These are phyloP conservation scores for Pilatotrama ljubarskyi DNA, from an alignment of 768 basidiomycete genomes.

Conservation along the genomic window DNA sequence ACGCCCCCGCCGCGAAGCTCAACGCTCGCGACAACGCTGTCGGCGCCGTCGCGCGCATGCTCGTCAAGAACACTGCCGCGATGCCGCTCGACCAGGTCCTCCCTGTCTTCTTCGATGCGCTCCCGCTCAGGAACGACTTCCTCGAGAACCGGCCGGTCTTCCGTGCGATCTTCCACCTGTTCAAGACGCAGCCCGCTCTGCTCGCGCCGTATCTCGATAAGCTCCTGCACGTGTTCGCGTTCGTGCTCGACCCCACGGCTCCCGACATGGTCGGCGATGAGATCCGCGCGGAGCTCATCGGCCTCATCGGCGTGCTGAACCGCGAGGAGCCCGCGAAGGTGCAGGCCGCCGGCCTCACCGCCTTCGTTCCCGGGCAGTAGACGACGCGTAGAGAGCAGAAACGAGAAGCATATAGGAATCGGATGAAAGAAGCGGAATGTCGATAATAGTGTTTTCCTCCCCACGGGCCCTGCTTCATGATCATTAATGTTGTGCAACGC, in stretches of 20 bases:
- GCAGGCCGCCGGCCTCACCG: slow-evolving; percentile 71
- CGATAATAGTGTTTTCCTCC: slow-evolving; percentile 8
- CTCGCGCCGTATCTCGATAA: slow-evolving; percentile 77
- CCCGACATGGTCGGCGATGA: slow-evolving; percentile 82
- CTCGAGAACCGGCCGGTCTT: slow-evolving; percentile 91
- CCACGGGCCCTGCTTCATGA: slow-evolving; percentile 8
- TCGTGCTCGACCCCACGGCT: slow-evolving; percentile 75
- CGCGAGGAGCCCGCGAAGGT: slow-evolving; percentile 75
- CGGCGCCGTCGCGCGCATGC: slow-evolving; percentile 87
- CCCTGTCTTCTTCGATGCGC: slow-evolving; percentile 74
- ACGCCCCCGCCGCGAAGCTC: slow-evolving; percentile 61
- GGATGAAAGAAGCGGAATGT: slow-evolving; percentile 1
- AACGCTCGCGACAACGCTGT: slow-evolving; percentile 97
- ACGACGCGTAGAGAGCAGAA: background rate
- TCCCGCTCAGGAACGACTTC: slow-evolving; percentile 86
- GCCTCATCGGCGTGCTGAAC: slow-evolving; percentile 71
- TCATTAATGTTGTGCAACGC: slow-evolving; percentile 17
- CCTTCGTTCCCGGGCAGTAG: slow-evolving; percentile 41
- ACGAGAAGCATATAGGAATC: background rate
- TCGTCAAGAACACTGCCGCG: slow-evolving; percentile 73
- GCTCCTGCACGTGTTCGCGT: slow-evolving; percentile 75
- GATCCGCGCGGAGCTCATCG: slow-evolving; percentile 71
- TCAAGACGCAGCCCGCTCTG: slow-evolving; percentile 69
- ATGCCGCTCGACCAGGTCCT: slow-evolving; percentile 91
- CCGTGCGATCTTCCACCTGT: slow-evolving; percentile 85